A percentile compares a stretch with the other conserved stretches of the same genome.
Conservation (phyloP, 2,329 filamentous ascomycete species). For the Ilyonectria sp. region DNA sequence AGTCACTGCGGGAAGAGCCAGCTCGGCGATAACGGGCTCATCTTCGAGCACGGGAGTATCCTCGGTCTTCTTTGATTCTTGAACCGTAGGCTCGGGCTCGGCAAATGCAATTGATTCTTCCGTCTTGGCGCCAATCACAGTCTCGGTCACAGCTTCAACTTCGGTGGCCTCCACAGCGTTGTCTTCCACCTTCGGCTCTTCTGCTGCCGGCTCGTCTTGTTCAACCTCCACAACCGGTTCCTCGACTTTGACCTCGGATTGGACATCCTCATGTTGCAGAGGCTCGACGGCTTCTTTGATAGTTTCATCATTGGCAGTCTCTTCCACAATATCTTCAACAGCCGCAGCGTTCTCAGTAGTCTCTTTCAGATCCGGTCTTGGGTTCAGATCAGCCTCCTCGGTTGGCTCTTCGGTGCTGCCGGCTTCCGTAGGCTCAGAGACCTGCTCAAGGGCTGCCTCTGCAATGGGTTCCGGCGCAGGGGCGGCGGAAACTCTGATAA, state of each 20-base stretch:
- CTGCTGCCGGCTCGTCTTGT: constrained; percentile 23
- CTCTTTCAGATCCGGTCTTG: neutral
- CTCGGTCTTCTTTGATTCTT: constrained; percentile 2
- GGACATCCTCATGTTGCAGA: constrained; percentile 10
- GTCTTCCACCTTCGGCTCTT: constrained; percentile 22
- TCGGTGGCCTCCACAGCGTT: constrained; percentile 11
- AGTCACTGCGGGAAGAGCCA: neutral
- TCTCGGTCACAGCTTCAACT: constrained; percentile 3
- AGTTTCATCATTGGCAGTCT: constrained; percentile 31
- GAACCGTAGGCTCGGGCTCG: neutral
- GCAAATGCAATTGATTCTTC: neutral
- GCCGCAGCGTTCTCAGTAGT: constrained; percentile 6
- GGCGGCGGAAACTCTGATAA: constrained; percentile 19
- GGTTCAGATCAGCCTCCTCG: constrained; percentile 25
- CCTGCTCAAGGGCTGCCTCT: constrained; percentile 15
- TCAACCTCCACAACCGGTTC: constrained; percentile 31
- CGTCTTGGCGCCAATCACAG: constrained; percentile 5
- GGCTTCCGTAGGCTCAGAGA: constrained; percentile 27
- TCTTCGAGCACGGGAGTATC: neutral
- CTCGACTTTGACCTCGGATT: constrained; percentile 22
- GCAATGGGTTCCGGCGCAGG: constrained; percentile 18
- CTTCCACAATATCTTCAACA: constrained; percentile 28
- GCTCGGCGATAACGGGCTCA: neutral
- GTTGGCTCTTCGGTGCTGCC: constrained; percentile 28
- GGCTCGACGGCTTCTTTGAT: constrained; percentile 36